Evolutionary conservation across 768 basidiomycete species (phyloP).

Genomic region (Trametes cubensis): DNA sequence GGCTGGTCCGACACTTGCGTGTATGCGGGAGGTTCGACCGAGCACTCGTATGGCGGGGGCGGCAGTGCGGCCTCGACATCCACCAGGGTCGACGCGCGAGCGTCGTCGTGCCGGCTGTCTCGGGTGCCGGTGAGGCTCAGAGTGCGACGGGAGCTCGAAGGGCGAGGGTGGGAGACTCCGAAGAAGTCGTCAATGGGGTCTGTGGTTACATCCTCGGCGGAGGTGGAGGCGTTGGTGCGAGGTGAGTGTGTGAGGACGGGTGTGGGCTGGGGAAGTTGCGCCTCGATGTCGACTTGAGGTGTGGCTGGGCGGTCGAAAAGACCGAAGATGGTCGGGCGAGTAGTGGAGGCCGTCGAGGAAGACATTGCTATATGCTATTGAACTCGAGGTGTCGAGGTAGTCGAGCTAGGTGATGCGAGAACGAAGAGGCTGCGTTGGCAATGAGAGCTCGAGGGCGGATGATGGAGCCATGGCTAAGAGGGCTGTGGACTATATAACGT

Average conservation of each 20-base stretch:
- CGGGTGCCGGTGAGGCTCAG: conserved; percentile 28
- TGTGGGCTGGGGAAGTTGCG: conserved; percentile 9
- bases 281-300: conserved; percentile 12
- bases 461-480: conserved; percentile 15
- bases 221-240: not conserved
- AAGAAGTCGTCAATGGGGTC: conserved; percentile 36
- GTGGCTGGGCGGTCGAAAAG: conserved; percentile 19
- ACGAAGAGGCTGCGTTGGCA: not conserved
- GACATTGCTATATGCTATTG: conserved; percentile 12
- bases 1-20: conserved; percentile 39
- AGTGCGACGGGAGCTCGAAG: conserved; percentile 18
- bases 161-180: conserved; percentile 29
- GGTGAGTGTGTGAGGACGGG: conserved; percentile 1
- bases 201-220: not conserved
- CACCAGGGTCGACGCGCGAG: not conserved
- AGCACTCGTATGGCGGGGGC: conserved; percentile 38
- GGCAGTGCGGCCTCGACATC: conserved; percentile 26
- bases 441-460: conserved; percentile 4
- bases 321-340: conserved; percentile 23
- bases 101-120: conserved; percentile 38
- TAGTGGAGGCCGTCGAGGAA: conserved; percentile 6
- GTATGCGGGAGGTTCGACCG: conserved; percentile 39
- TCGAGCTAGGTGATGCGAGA: not conserved
- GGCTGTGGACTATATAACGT: conserved; percentile 4
- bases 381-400: not conserved